A percentile compares a stretch with the other conserved stretches of the same genome.
phyloP scores from a whole-genome alignment of 177 flowering plant genomes.

The Vitis hybrid region DNA sequence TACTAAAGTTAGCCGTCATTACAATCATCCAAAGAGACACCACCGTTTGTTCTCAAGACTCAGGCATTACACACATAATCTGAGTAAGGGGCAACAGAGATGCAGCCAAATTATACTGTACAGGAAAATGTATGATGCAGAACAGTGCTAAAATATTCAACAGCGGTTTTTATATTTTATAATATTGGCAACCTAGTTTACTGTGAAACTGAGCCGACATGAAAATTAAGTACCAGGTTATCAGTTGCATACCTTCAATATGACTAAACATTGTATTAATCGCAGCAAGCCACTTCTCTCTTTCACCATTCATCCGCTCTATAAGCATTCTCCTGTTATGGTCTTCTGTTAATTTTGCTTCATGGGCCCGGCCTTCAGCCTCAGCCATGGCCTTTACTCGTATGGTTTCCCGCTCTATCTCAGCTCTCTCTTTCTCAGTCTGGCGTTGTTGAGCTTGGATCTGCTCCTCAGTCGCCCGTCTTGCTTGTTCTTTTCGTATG shows the following conservation, averaged over 20 bases:
- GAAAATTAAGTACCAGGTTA: neutral
- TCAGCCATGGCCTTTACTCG: conserved; percentile 53
- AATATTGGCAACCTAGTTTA: too few relatives aligned
- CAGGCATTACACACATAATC: too few relatives aligned
- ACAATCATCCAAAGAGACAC: too few relatives aligned
- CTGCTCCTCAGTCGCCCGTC: conserved; percentile 37
- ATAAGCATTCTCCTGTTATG: conserved; percentile 74
- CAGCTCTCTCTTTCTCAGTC: conserved; percentile 55
- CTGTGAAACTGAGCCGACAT: too few relatives aligned
- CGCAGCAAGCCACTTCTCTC: conserved; percentile 92
- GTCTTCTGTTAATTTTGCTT: conserved; percentile 82
- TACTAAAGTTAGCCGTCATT: too few relatives aligned
- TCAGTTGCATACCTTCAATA: conserved; percentile 64
- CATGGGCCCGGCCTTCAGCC: conserved; percentile 64
- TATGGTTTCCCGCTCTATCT: conserved; percentile 56
- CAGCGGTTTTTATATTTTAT: too few relatives aligned
- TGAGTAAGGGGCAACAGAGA: too few relatives aligned
- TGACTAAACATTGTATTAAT: conserved; percentile 87
- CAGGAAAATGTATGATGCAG: too few relatives aligned
- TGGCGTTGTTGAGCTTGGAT: too few relatives aligned
- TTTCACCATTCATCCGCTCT: conserved; percentile 76
- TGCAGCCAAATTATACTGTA: too few relatives aligned
- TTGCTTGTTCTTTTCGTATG: conserved; percentile 65
- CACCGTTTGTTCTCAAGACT: too few relatives aligned
- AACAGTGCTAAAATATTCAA: too few relatives aligned